Conservation (phyloP, 2,329 filamentous ascomycete species). For the Arthrinium phaeospermum region DNA sequence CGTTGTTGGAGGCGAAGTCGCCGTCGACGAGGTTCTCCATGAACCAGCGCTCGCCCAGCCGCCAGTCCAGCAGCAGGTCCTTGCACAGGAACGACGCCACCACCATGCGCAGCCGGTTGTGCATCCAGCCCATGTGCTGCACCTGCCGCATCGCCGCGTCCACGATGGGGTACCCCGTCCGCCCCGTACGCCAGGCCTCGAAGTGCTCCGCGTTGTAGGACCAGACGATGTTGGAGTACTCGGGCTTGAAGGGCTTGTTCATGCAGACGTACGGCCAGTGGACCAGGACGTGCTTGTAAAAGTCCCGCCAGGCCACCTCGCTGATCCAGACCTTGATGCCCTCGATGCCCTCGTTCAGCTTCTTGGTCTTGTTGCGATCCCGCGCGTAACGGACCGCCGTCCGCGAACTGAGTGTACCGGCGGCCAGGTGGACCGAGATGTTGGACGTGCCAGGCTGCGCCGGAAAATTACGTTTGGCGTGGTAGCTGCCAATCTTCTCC, state of each 20-base stretch:
- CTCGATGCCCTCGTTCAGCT: constrained; percentile 68
- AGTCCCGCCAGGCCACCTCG: constrained; percentile 86
- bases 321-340: constrained; percentile 79
- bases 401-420: constrained; percentile 70
- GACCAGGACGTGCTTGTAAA: constrained; percentile 84
- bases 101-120: constrained; percentile 86
- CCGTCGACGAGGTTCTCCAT: constrained; percentile 83
- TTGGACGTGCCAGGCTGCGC: constrained; percentile 67
- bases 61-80: constrained; percentile 83
- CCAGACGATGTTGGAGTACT: constrained; percentile 84
- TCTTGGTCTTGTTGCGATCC: constrained; percentile 52
- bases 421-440: constrained; percentile 73
- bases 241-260: constrained; percentile 75
- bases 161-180: constrained; percentile 81
- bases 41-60: constrained; percentile 80
- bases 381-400: constrained; percentile 70
- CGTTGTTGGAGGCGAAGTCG: constrained; percentile 80
- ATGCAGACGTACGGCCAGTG: constrained; percentile 84
- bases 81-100: constrained; percentile 82
- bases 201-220: constrained; percentile 76
- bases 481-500: constrained; percentile 67
- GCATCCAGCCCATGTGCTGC: constrained; percentile 74
- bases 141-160: constrained; percentile 88
- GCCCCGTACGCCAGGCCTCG: constrained; percentile 73
- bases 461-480: constrained; percentile 69